Evolutionary conservation across 2,329 filamentous ascomycete species (phyloP).

Genomic region (Hypoxylon sp.): DNA sequence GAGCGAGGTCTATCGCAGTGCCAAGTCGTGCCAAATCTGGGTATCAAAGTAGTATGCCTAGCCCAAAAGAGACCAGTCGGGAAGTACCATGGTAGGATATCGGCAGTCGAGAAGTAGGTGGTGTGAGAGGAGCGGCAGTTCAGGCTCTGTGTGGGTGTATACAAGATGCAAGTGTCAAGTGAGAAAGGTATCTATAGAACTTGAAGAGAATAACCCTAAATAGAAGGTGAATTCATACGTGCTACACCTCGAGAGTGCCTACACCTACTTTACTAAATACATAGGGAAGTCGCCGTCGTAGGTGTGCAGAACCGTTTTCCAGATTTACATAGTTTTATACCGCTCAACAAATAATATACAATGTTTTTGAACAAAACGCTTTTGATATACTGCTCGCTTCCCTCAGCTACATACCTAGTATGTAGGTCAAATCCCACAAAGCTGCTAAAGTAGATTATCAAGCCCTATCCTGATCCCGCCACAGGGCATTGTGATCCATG

Average conservation of each 20-base stretch:
- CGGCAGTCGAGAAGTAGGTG: background rate
- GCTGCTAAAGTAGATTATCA: conserved; percentile 6
- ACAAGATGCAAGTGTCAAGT: background rate
- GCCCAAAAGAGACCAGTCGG: background rate
- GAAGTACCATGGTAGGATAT: background rate
- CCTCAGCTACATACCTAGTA: too few relatives aligned
- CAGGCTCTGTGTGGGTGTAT: background rate
- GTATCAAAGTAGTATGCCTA: background rate
- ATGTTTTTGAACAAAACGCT: conserved; percentile 12
- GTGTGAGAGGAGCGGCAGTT: too few relatives aligned
- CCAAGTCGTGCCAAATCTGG: background rate
- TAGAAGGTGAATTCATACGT: conserved; percentile 2
- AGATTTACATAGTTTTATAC: background rate
- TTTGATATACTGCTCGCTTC: background rate
- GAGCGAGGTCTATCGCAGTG: background rate
- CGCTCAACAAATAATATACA: conserved; percentile 22
- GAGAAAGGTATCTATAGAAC: background rate
- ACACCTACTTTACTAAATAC: too few relatives aligned
- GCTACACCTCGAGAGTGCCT: background rate
- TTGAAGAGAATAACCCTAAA: background rate
- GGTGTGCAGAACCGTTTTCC: background rate
- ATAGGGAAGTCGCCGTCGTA: background rate
- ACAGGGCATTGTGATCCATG: conserved; percentile 28
- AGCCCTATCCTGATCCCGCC: conserved; percentile 19
- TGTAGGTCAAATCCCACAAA: conserved; percentile 2